Base-by-base conservation (phyloP, 805 yeast genomes). In the Torulaspora gathmanii region DNA sequence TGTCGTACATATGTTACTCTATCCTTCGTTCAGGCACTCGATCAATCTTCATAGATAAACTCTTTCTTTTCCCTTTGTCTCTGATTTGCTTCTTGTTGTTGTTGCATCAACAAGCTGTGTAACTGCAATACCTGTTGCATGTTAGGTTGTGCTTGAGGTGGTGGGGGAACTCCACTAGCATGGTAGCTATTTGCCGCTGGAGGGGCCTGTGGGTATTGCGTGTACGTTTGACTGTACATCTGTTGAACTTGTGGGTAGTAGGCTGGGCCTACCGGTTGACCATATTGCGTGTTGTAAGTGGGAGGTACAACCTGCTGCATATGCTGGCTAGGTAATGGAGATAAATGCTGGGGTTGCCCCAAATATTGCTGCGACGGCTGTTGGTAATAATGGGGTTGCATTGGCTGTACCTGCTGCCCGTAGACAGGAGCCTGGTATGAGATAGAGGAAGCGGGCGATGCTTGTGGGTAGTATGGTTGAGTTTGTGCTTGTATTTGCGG, bases 101-200 rank as follows among this genome's bases (percentile, higher is more conserved):
- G 53, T 33, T 58, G 60, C 38, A 59, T 37, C 28, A 57, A 44
- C 35, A 60, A 42, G 34, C 51, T 60, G 41, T 57, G 66, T 29
- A 51, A 46, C 49, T 56, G 63, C 22, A 47, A 41, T 5, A 54
- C 57, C 45, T 51, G 61, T 9, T 50, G 46, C 56, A 57, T 50
- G 35, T 52, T 51, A 12, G 13, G 37, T 10, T 45, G 46, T 53
- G 40, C 36, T 16, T 26, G 42, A 11, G 42, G 33, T 11, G 34
- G 28, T 12, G 16, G 28, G 11, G 31, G 23, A 16, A 7, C 20
- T 11, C 37, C 42, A 20, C 25, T 15, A 11, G 37, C 31, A 11
- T 26, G 20, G 17, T 39, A 39, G 13, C 16, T 23, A 11, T 30
- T 23, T 13, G n/a, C 17, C 12, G 20, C 7, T 23, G 13, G 20